Conservation (phyloP, 2,329 filamentous ascomycete species). For the Penicillium sp. region DNA sequence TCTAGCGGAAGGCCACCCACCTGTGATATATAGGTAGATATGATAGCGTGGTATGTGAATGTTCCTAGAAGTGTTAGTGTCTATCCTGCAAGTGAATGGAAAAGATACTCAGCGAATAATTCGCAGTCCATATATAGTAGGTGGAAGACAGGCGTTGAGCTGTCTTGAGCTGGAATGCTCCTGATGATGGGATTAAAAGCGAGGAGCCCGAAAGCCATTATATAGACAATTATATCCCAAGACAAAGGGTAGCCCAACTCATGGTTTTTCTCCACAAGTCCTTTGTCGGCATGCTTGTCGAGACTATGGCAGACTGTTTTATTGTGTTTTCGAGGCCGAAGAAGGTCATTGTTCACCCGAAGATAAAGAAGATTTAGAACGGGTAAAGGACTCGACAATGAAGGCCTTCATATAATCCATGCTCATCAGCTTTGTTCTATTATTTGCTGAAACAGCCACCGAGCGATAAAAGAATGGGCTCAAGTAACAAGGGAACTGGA, state of each 20-base stretch:
- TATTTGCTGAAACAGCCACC: neutral
- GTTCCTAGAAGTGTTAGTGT: neutral
- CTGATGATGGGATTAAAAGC: neutral
- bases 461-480: neutral
- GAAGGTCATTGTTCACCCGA: neutral
- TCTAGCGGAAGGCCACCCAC: neutral
- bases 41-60: neutral
- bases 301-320: neutral
- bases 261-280: neutral
- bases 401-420: neutral
- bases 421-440: neutral
- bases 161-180: neutral
- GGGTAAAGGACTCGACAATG: neutral
- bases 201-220: neutral
- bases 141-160: neutral
- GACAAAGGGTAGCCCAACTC: neutral
- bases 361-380: neutral
- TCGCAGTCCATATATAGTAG: neutral
- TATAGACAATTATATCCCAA: conserved; percentile 1
- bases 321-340: neutral
- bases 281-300: neutral
- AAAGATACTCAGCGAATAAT: neutral
- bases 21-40: neutral
- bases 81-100: neutral
- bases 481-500: neutral